These are phyloP conservation scores for Vigna mungo DNA, from an alignment of 306 rosid species.

Conservation along the genomic window DNA sequence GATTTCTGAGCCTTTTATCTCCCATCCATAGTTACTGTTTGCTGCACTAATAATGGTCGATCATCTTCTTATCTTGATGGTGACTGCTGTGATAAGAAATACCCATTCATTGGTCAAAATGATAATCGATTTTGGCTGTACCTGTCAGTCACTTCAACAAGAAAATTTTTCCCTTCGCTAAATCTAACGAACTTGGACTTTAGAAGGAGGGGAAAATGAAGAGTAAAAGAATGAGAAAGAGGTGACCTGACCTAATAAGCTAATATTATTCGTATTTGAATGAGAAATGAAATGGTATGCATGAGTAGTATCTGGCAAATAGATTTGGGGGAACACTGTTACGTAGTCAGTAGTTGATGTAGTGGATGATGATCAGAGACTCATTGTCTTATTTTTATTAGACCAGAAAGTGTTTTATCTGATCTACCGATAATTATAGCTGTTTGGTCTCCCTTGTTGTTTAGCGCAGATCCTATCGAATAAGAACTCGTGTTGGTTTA, in stretches of 20 bases:
- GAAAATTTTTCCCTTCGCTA: slow-evolving; percentile 34
- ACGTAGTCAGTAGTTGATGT: background rate
- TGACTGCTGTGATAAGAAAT: slow-evolving; percentile 63
- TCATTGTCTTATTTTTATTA: slow-evolving; percentile 9
- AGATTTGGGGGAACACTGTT: background rate
- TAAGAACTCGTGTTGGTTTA: background rate
- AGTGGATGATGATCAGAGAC: slow-evolving; percentile 27
- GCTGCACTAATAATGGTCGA: slow-evolving; percentile 59
- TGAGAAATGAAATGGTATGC: slow-evolving; percentile 21
- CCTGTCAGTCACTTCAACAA: slow-evolving; percentile 66
- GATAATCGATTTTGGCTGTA: slow-evolving; percentile 65
- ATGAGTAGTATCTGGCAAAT: slow-evolving; percentile 18
- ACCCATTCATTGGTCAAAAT: slow-evolving; percentile 64
- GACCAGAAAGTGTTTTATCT: slow-evolving; percentile 1
- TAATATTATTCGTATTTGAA: background rate
- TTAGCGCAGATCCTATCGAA: background rate
- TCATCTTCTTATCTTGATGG: slow-evolving; percentile 66
- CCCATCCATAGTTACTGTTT: slow-evolving; percentile 56
- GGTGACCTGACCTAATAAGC: background rate
- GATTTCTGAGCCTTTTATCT: slow-evolving; percentile 58
- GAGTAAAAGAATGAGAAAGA: background rate
- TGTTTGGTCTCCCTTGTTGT: slow-evolving; percentile 2
- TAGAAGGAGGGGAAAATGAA: background rate
- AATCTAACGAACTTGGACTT: slow-evolving; percentile 45
- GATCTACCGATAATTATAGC: background rate